Evolutionary conservation across 2,329 filamentous ascomycete genomes (phyloP).

Genomic region (Fusarium pseudograminearum): DNA sequence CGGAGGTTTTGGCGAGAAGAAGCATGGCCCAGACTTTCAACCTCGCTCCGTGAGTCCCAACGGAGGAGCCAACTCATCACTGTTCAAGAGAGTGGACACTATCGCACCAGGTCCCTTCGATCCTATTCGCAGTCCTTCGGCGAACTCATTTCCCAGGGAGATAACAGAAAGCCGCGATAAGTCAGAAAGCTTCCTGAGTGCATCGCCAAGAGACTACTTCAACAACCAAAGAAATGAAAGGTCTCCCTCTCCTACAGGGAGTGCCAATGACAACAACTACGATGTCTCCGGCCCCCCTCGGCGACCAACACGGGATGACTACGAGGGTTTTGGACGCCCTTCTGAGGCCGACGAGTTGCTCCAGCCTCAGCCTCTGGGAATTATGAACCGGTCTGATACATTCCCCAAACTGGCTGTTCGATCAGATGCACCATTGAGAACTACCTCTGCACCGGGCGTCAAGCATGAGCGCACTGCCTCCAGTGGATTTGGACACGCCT

Average conservation of each 20-base stretch:
- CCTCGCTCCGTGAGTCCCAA: conserved; percentile 44
- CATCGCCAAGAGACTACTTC: conserved; percentile 35
- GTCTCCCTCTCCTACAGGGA: conserved; percentile 27
- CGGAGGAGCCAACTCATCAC: conserved; percentile 45
- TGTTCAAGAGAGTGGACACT: conserved; percentile 73
- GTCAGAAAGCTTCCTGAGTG: conserved; percentile 39
- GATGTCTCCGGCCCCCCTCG: conserved; percentile 52
- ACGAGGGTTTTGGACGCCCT: conserved; percentile 69
- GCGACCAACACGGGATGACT: conserved; percentile 64
- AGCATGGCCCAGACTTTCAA: conserved; percentile 42
- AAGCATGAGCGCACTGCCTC: conserved; percentile 54
- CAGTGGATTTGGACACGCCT: conserved; percentile 45
- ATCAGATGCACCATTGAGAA: conserved; percentile 56
- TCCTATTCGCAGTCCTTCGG: conserved; percentile 54
- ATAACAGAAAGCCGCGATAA: conserved; percentile 30
- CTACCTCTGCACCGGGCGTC: conserved; percentile 62
- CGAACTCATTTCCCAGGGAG: conserved; percentile 48
- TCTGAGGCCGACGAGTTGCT: conserved; percentile 52
- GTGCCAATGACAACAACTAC: conserved; percentile 40
- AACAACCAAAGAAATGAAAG: conserved; percentile 16
- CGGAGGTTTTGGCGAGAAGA: conserved; percentile 59
- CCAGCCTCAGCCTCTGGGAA: conserved; percentile 54
- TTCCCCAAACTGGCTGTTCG: conserved; percentile 60
- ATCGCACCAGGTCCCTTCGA: conserved; percentile 77
- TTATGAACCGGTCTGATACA: conserved; percentile 63